Evolutionary conservation across 768 basidiomycete species (phyloP).

Genomic region (Lactarius sanguifluus): DNA sequence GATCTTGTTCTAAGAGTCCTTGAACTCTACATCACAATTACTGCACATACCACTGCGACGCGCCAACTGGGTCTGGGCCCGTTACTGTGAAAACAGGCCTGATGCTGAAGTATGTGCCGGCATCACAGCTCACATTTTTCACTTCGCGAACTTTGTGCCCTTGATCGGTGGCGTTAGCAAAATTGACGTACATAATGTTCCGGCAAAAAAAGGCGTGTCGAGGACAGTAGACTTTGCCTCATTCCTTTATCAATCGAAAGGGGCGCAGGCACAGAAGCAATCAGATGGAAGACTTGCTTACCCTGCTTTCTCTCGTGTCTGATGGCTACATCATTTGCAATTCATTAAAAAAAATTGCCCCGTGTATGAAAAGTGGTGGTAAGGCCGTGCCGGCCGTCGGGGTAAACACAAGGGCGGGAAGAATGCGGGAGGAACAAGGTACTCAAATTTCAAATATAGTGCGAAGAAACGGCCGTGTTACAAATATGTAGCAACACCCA

Average conservation of each 20-base stretch:
- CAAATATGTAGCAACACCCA: background rate
- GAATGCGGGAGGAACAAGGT: background rate
- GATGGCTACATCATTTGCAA: background rate
- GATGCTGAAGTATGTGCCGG: background rate
- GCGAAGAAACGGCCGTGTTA: background rate
- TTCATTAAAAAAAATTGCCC: background rate
- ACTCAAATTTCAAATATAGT: background rate
- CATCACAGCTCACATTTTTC: background rate
- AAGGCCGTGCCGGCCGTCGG: too few species aligned
- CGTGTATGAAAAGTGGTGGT: background rate
- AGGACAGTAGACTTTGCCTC: background rate
- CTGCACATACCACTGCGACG: background rate
- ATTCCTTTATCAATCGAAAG: background rate
- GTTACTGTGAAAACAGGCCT: background rate
- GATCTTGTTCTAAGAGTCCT: background rate
- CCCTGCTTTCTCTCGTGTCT: background rate
- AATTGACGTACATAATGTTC: background rate
- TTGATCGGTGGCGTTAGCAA: background rate
- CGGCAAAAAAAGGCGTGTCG: background rate
- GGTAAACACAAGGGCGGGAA: background rate
- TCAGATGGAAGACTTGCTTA: background rate
- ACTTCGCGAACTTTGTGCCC: background rate
- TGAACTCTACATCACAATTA: background rate
- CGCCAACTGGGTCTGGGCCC: background rate
- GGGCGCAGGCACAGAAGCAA: background rate